A percentile compares a stretch with the other conserved stretches of the same genome.
Conservation (phyloP, 371 early-diverging fungal genomes). For the Lichtheimia ramosa region DNA sequence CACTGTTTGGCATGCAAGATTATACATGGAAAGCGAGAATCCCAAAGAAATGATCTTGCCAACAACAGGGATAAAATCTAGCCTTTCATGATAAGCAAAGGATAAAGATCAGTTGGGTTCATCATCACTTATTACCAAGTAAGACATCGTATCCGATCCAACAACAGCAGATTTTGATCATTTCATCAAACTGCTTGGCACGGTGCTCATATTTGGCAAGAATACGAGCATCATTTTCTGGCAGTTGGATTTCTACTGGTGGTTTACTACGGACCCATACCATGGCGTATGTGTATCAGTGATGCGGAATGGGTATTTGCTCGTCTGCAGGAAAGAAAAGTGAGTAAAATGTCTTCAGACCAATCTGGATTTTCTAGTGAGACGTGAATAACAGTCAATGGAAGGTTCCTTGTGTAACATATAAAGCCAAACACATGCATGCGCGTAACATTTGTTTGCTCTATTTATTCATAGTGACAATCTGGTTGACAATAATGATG, state of each 20-base stretch:
- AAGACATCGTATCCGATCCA: slow-evolving; percentile 50
- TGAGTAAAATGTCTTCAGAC: no score
- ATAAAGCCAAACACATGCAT: no score
- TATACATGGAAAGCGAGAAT: slow-evolving; percentile 39
- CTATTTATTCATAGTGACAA: no score
- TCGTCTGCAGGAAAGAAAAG: slow-evolving; percentile 2
- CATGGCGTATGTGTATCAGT: slow-evolving; percentile 2
- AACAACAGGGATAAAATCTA: slow-evolving; percentile 49
- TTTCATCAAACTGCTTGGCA: slow-evolving; percentile 41
- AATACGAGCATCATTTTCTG: slow-evolving; percentile 36
- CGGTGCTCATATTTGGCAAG: slow-evolving; percentile 37
- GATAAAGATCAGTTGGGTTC: background rate
- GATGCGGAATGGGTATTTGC: background rate
- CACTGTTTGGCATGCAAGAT: slow-evolving; percentile 35
- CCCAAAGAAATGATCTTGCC: slow-evolving; percentile 43
- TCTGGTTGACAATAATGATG: no score
- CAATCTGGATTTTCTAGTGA: no score
- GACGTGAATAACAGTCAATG: no score
- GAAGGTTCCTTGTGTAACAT: no score
- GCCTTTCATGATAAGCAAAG: background rate
- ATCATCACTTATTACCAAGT: slow-evolving; percentile 21
- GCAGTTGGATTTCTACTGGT: slow-evolving; percentile 21
- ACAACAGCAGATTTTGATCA: slow-evolving; percentile 48
- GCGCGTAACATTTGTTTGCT: no score
- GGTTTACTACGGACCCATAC: slow-evolving; percentile 4